Base-by-base conservation (phyloP, 192 early-diverging fungal genomes). In the Backusella mclennaniae region DNA sequence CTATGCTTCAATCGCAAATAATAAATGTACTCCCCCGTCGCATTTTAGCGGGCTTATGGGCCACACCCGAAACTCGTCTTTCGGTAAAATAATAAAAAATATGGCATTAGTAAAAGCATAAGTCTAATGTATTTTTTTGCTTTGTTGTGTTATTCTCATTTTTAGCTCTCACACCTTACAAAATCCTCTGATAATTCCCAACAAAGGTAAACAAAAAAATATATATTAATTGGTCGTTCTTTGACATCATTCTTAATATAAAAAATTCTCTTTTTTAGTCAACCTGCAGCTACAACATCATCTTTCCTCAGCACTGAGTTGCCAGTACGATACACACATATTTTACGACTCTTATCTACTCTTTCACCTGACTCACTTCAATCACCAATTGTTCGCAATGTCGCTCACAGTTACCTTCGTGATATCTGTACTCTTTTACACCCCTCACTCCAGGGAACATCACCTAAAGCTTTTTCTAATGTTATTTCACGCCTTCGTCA, bases 261-360 rank as follows among this genome's bases (percentile, higher is more conserved):
- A 39, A 49, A 49, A 19, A 41, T 38, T 69, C 21, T 38, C n/a
- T 39, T 26, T 21, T 69, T 39, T 71, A 71, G 70, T 49, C 68
- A 33, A 44, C 63, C 79, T 29, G 35, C 71, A 29, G 52, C 56
- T 11, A 80, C 75, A 7, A 38, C 74, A 23, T 1, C 79, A 2
- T 59, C 69, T 29, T 80, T 80, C 41, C 63, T 80, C 39, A 76
- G 79, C 31, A 70, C 66, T 35, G 79, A 80, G 53, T 38, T 80
- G 31, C 79, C 79, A 17, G 69, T 80, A 12, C 49, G 79, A 38
- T 80, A 80, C 42, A 76, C 74, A 15, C 79, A 80, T 59, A 76
- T 80, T 38, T 66, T 80, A 26, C 69, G 74, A 23, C 23, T 76
- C 21, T 69, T 80, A 41, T 71, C 75, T 35, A 39, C 74, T 8